Percentiles rank a stretch among this genome's conserved stretches.
These are phyloP conservation scores for Monosporozyma solicola DNA, from an alignment of 805 yeast species.

Conservation along the genomic window DNA sequence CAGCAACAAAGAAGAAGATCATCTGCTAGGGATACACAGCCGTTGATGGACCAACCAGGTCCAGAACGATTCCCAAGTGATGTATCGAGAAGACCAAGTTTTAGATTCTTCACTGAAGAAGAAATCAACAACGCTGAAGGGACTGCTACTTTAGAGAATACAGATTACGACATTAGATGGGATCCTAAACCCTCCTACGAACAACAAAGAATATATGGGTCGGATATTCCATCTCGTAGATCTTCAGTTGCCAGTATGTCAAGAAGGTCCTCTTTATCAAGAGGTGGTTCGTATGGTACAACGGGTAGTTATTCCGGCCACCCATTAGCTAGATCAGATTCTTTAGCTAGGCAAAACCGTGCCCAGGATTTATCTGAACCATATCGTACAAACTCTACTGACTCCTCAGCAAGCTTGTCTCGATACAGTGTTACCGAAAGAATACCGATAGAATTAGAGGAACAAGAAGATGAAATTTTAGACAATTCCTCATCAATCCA, in stretches of 20 bases:
- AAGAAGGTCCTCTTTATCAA: slow-evolving; percentile 15
- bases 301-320: slow-evolving; percentile 14
- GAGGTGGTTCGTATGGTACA: slow-evolving; percentile 7
- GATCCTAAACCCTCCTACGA: slow-evolving; percentile 43
- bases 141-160: slow-evolving; percentile 63
- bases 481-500: slow-evolving; percentile 22
- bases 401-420: slow-evolving; percentile 31
- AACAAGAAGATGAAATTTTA: slow-evolving; percentile 26
- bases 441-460: slow-evolving; percentile 32
- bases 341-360: slow-evolving; percentile 14
- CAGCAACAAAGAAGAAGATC: neutral
- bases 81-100: slow-evolving; percentile 36
- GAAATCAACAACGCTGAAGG: slow-evolving; percentile 86
- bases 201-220: slow-evolving; percentile 34
- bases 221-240: slow-evolving; percentile 18
- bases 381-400: slow-evolving; percentile 16
- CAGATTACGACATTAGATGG: slow-evolving; percentile 72
- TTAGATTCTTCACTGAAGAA: slow-evolving; percentile 74
- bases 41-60: slow-evolving; percentile 10
- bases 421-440: slow-evolving; percentile 32
- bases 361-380: neutral
- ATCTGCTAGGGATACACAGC: slow-evolving; percentile 1
- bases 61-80: slow-evolving; percentile 20
- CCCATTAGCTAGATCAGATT: slow-evolving; percentile 10
- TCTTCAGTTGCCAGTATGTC: slow-evolving; percentile 18